Conservation (phyloP, 768 basidiomycete genomes). For the Suillus decipiens region DNA sequence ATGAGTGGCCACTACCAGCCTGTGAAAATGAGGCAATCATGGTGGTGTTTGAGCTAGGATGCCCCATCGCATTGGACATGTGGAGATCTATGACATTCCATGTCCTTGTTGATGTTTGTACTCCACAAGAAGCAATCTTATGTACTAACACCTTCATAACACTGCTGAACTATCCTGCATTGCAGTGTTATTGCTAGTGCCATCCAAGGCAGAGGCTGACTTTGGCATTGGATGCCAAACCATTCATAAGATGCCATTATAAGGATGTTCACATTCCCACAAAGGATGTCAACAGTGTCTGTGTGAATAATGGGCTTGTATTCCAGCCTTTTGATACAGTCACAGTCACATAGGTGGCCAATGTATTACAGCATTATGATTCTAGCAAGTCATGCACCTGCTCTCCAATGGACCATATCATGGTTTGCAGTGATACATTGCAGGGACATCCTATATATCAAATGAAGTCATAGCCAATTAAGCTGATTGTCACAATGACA, state of each 20-base stretch:
- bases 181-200: conserved; percentile 15
- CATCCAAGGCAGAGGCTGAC: conserved; percentile 24
- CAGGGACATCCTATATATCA: conserved; percentile 38
- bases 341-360: conserved; percentile 15
- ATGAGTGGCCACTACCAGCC: conserved; percentile 51
- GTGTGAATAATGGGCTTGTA: conserved; percentile 36
- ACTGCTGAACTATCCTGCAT: conserved; percentile 17
- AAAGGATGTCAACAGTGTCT: conserved; percentile 15
- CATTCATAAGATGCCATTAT: conserved; percentile 22
- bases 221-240: conserved; percentile 25
- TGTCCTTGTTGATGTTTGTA: conserved; percentile 41
- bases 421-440: conserved; percentile 37
- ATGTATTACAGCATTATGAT: conserved; percentile 13
- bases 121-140: conserved; percentile 5
- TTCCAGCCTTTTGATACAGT: conserved; percentile 33
- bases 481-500: conserved; percentile 37
- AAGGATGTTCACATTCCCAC: conserved; percentile 17
- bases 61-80: conserved; percentile 41
- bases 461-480: conserved; percentile 48
- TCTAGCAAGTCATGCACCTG: conserved; percentile 29
- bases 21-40: conserved; percentile 24
- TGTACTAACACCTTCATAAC: conserved; percentile 13
- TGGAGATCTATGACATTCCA: conserved; percentile 47
- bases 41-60: conserved; percentile 44
- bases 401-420: conserved; percentile 37